These are phyloP conservation scores for Leptoxyphium fumago DNA, from an alignment of 2,329 filamentous ascomycete genomes.

Conservation along the genomic window DNA sequence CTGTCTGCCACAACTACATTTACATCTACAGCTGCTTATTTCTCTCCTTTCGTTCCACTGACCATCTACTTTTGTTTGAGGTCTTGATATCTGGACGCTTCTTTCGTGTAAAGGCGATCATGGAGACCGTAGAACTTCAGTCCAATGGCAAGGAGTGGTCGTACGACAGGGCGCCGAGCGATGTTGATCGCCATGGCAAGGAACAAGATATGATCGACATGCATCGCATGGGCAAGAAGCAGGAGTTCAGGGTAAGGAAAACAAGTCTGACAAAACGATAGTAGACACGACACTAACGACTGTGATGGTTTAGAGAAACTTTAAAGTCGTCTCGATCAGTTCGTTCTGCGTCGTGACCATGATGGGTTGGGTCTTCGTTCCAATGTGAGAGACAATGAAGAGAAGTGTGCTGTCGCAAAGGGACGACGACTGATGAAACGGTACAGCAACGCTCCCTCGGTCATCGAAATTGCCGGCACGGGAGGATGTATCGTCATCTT, in stretches of 20 bases:
- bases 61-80: no score
- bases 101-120: not conserved
- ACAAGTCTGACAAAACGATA: no score
- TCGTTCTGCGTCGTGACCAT: not conserved
- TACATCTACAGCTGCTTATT: no score
- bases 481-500: slow-evolving; percentile 11
- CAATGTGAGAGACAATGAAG: slow-evolving; percentile 38
- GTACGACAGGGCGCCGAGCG: not conserved
- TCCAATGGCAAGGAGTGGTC: not conserved
- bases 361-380: slow-evolving; percentile 27
- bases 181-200: not conserved
- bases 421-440: not conserved
- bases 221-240: slow-evolving; percentile 31
- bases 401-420: slow-evolving; percentile 18
- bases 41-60: no score
- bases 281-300: not conserved
- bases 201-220: slow-evolving; percentile 24
- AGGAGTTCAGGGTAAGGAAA: slow-evolving; percentile 22
- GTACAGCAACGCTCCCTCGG: not conserved
- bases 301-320: not conserved
- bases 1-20: no score
- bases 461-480: not conserved
- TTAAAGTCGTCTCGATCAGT: not conserved
- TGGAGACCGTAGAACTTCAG: not conserved
- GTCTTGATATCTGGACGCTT: not conserved